phyloP scores from a whole-genome alignment of 306 rosid genomes.

The Cucumis cinereus region DNA sequence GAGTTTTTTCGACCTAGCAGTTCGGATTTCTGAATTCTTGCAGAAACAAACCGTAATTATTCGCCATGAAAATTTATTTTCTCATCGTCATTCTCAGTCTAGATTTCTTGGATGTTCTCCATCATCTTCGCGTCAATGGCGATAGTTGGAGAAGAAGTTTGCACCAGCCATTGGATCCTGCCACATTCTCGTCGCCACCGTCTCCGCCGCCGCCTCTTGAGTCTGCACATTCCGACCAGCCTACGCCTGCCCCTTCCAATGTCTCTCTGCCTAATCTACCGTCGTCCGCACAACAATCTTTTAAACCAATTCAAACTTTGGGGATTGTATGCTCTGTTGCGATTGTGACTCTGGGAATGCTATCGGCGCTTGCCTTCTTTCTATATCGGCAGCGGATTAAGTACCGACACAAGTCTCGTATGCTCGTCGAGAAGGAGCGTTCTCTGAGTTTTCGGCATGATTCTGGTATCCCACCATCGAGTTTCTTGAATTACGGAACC shows the following conservation, averaged over 20 bases:
- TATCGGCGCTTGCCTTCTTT: constrained; percentile 78
- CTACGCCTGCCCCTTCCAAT: constrained; percentile 27
- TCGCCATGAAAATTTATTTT: constrained; percentile 24
- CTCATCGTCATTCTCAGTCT: constrained; percentile 24
- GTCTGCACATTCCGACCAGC: constrained; percentile 25
- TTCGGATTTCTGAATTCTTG: neutral
- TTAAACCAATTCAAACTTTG: constrained; percentile 52
- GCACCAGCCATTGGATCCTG: constrained; percentile 54
- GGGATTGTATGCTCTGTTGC: constrained; percentile 87
- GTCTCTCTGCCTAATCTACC: constrained; percentile 38
- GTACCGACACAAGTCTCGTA: constrained; percentile 46
- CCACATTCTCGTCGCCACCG: constrained; percentile 26
- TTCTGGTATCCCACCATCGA: constrained; percentile 42
- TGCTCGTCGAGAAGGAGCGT: constrained; percentile 34
- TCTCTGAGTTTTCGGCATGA: constrained; percentile 27
- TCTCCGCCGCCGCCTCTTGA: constrained; percentile 32
- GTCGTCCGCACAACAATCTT: constrained; percentile 44
- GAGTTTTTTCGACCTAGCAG: neutral
- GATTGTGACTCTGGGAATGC: constrained; percentile 85
- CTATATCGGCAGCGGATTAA: constrained; percentile 68
- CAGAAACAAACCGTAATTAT: neutral
- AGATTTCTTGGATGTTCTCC: constrained; percentile 13
- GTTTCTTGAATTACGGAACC: constrained; percentile 76
- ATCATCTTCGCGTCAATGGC: neutral
- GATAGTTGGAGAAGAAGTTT: constrained; percentile 39